A percentile compares a stretch with the other conserved stretches of the same genome.
Evolutionary conservation across 1,284 basidiomycete genomes (phyloP).

Genomic region (Boletus subluridellus): DNA sequence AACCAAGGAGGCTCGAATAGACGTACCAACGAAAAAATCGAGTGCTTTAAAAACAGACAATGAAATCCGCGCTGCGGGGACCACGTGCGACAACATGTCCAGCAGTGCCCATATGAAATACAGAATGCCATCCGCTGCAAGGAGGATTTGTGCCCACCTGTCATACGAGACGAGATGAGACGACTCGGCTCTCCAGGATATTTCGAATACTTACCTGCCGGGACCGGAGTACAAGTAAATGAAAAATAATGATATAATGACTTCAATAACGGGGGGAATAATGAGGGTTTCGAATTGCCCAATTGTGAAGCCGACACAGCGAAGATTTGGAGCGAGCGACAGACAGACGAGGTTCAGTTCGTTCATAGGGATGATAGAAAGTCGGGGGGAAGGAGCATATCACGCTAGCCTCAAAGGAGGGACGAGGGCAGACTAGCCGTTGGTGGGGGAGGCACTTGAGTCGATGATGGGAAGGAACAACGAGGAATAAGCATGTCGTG

Average conservation of each 20-base stretch:
- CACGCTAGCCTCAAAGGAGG: constrained; percentile 22
- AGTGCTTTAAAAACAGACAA: constrained; percentile 38
- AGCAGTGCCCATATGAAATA: constrained; percentile 58
- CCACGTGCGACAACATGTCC: constrained; percentile 56
- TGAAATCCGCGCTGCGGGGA: constrained; percentile 47
- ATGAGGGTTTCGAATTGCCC: constrained; percentile 51
- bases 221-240: constrained; percentile 49
- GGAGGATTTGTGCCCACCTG: constrained; percentile 52
- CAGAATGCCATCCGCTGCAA: constrained; percentile 58
- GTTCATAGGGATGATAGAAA: constrained; percentile 18
- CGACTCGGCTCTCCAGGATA: background rate
- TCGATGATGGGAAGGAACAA: constrained; percentile 25
- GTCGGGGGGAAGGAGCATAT: constrained; percentile 19
- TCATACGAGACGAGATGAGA: background rate
- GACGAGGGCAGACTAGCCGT: constrained; percentile 25
- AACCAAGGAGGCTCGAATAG: background rate
- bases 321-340: constrained; percentile 65
- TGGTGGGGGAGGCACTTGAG: constrained; percentile 7
- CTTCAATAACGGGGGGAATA: constrained; percentile 61
- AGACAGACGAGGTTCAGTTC: constrained; percentile 55
- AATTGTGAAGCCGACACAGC: constrained; percentile 55
- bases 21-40: constrained; percentile 48
- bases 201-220: constrained; percentile 46
- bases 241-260: constrained; percentile 54
- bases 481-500: background rate